Percentiles rank a stretch among this genome's conserved stretches.
Conservation (phyloP, 208 protist species). For the Endotrypanum monterogeii region DNA sequence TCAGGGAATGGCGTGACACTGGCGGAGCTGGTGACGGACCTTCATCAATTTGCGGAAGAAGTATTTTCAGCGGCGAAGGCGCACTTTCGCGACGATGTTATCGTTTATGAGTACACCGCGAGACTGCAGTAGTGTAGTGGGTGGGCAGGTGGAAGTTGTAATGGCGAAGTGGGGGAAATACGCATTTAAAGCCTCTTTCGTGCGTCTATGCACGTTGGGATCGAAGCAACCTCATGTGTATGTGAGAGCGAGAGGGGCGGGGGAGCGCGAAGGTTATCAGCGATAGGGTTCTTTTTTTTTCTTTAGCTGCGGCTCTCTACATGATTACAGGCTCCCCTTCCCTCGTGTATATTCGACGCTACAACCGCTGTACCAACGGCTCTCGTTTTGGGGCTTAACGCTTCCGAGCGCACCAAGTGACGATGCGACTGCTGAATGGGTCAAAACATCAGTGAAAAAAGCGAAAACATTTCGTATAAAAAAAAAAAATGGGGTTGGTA, state of each 20-base stretch:
- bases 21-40: conserved; percentile 39
- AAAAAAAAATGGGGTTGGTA: no score
- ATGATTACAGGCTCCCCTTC: background rate
- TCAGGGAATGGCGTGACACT: conserved; percentile 36
- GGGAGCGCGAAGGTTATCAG: background rate
- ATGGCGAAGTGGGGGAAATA: background rate
- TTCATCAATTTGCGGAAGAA: conserved; percentile 39
- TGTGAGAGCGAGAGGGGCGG: background rate
- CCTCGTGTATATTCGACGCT: no score
- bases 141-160: background rate
- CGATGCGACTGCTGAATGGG: no score
- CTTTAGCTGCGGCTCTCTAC: background rate
- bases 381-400: background rate
- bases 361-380: background rate
- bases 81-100: conserved; percentile 37
- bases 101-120: conserved; percentile 43
- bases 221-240: background rate
- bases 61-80: conserved; percentile 28
- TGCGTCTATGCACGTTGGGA: background rate
- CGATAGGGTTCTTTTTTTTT: background rate
- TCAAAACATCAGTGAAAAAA: no score
- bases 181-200: background rate
- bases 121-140: conserved; percentile 4
- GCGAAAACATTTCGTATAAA: no score
- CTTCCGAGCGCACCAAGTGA: no score